Conservation (phyloP, 2,329 filamentous ascomycete genomes). For the Aspergillus costaricaensis region DNA sequence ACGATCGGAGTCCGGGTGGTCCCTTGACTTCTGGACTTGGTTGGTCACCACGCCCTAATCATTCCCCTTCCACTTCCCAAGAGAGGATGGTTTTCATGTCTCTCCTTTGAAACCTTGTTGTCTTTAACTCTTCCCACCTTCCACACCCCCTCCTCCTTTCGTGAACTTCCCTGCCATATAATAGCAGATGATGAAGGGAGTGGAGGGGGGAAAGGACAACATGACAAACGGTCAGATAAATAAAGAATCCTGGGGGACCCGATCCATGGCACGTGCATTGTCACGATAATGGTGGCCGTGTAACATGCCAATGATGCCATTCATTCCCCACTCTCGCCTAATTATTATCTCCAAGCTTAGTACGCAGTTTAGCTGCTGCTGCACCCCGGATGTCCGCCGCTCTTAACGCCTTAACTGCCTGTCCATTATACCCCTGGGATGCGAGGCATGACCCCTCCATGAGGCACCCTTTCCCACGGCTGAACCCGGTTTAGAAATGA, state of each 20-base stretch:
- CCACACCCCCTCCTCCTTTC: neutral
- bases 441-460: constrained; percentile 1
- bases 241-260: neutral
- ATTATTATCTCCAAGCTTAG: no score
- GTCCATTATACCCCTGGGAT: neutral
- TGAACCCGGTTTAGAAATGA: neutral
- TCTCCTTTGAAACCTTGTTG: no score
- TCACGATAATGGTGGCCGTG: neutral
- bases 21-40: neutral
- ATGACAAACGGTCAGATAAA: neutral
- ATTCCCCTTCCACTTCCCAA: neutral
- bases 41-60: neutral
- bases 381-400: neutral
- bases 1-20: neutral
- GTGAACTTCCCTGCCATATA: neutral
- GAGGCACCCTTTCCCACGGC: neutral
- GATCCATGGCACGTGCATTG: neutral
- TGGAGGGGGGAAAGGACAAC: neutral
- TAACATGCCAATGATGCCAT: neutral
- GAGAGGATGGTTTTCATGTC: neutral
- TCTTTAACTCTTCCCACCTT: no score
- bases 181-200: neutral
- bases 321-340: neutral
- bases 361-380: neutral
- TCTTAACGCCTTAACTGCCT: no score